phyloP scores from a whole-genome alignment of 2,329 filamentous ascomycete species.

The Rosellinia necatrix region DNA sequence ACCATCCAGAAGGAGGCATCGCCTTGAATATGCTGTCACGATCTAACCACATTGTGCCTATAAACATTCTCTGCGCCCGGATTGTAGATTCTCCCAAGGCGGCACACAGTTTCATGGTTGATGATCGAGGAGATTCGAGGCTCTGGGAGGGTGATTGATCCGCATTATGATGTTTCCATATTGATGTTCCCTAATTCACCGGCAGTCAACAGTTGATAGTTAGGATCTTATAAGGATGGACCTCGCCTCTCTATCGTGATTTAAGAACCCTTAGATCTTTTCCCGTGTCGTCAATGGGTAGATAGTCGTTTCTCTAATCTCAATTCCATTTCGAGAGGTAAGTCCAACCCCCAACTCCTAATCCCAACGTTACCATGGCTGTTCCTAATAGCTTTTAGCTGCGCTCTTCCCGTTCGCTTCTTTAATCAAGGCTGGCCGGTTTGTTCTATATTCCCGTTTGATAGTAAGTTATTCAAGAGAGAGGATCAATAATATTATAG shows the following conservation, averaged over 20 bases:
- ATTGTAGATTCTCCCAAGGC: neutral
- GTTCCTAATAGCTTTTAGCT: slow-evolving; percentile 31
- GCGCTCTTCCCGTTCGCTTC: slow-evolving; percentile 36
- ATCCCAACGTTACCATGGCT: neutral
- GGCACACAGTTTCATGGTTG: slow-evolving; percentile 19
- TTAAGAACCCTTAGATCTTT: neutral
- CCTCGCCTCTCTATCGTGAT: neutral
- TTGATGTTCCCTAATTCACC: neutral
- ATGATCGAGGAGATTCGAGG: slow-evolving; percentile 5
- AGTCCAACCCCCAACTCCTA: neutral
- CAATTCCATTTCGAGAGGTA: slow-evolving; percentile 19
- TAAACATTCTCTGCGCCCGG: neutral
- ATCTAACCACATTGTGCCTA: neutral
- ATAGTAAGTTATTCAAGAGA: slow-evolving; percentile 28
- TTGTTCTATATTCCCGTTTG: slow-evolving; percentile 29
- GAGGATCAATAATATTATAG: neutral
- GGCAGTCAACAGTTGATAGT: neutral
- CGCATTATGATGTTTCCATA: slow-evolving; percentile 4
- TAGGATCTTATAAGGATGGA: slow-evolving; percentile 6
- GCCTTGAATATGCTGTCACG: slow-evolving; percentile 1
- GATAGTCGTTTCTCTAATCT: neutral
- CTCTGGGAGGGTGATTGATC: slow-evolving; percentile 11
- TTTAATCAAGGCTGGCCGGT: slow-evolving; percentile 17
- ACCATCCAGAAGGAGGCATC: slow-evolving; percentile 3
- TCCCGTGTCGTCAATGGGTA: neutral